Evolutionary conservation across 441 rosid genomes (phyloP).

Genomic region (Gossypium schwendimanii): DNA sequence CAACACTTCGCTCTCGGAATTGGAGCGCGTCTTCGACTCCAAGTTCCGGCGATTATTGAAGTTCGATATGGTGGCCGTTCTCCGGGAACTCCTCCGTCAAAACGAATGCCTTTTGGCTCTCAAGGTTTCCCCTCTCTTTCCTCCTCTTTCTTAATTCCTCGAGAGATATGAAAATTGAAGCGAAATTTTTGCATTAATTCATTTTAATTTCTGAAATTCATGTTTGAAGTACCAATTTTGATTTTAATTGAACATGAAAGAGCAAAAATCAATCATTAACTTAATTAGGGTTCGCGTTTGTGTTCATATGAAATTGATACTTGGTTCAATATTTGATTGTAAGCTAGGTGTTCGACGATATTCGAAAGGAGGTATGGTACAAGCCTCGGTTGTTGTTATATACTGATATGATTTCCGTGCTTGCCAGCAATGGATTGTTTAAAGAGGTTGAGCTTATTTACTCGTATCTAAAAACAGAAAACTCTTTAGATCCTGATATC

Average conservation of each 20-base stretch:
- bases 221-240: neutral
- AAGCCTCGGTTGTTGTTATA: conserved; percentile 48
- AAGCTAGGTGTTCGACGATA: conserved; percentile 56
- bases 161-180: neutral
- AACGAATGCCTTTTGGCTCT: conserved; percentile 57
- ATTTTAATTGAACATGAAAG: neutral
- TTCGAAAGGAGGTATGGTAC: conserved; percentile 68
- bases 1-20: conserved; percentile 12
- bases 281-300: neutral
- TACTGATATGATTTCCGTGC: conserved; percentile 45
- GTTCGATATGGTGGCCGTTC: conserved; percentile 80
- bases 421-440: conserved; percentile 44
- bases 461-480: conserved; percentile 39
- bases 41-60: conserved; percentile 68
- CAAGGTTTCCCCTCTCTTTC: conserved; percentile 28
- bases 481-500: conserved; percentile 37
- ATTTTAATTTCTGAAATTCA: neutral
- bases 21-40: conserved; percentile 37
- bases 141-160: neutral
- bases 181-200: neutral
- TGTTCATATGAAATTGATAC: neutral
- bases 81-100: conserved; percentile 73
- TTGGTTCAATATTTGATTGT: neutral
- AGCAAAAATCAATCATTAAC: neutral
- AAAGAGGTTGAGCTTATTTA: conserved; percentile 40